These are phyloP conservation scores for Fragaria nilgerrensis DNA, from an alignment of 306 rosid species.

Conservation along the genomic window DNA sequence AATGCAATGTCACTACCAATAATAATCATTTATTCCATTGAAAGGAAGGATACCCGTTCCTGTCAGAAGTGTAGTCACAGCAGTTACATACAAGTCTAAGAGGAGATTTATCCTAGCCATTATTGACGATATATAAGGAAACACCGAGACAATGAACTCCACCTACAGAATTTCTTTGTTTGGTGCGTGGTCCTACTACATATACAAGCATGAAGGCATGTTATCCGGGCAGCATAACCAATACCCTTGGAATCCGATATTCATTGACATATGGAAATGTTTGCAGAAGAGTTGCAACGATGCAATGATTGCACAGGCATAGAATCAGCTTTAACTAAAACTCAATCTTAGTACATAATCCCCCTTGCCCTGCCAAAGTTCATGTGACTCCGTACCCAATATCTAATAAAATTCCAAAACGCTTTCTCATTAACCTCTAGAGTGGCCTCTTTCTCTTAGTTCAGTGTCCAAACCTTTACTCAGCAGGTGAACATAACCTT, in stretches of 20 bases:
- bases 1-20: background rate
- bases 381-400: background rate
- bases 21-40: background rate
- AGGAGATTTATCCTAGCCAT: background rate
- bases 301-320: background rate
- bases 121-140: background rate
- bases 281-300: background rate
- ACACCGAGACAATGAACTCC: background rate
- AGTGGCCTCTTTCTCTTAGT: background rate
- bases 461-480: background rate
- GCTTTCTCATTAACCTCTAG: background rate
- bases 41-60: background rate
- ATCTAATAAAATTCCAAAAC: background rate
- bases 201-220: background rate
- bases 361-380: background rate
- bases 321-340: background rate
- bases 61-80: background rate
- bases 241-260: background rate
- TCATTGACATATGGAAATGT: background rate
- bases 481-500: background rate
- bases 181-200: background rate
- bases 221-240: background rate
- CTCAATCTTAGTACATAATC: background rate
- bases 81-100: background rate
- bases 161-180: background rate